Evolutionary conservation across 805 yeast species (phyloP), one percentile per base, ranked within the genome.

Genomic region (Yarrowia sp.): DNA sequence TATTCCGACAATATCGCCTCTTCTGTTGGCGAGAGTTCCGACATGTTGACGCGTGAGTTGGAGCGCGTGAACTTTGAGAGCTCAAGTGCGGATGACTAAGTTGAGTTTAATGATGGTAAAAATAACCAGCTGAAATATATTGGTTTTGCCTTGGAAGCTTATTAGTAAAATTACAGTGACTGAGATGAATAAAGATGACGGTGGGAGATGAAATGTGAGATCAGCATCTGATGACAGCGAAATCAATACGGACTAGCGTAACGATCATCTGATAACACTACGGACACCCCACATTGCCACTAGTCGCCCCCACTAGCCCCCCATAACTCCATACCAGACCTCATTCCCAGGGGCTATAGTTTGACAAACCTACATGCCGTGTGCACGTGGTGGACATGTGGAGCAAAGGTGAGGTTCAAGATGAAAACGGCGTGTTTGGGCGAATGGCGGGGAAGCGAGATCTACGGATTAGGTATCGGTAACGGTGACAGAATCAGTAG

Each of bases 11-110:
- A 10, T 14, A 49, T 48, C 32, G 69, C 72, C 73, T 68, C 74
- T 74, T 19, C 76, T 72, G 46, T 74, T 72, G 67, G 77, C 53
- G 68, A 70, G 69, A 71, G 69, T 74, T 72, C 71, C 58, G 69
- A 35, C 71, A 74, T 66, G 70, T 77, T 22, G 66, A 41, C 59
- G 59, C 50, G 67, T 35, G 67, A 4, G 14, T 26, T 19, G 67
- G 22, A 46, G 14, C 67, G 56, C 56, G 42, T 41, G 22, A 55
- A 55, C 45, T 7, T 41, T 26, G 36, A 9, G 40, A 38, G 12
- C 40, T 38, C 12, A 38, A 38, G 12, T 38, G 40, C 40, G 12
- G 40, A 10, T 26, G 42, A 19, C 43, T 35, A 53, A 53, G 26
- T 36, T 10, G 19, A 52, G 32, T 26, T 16, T 50, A 9, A 16